A percentile compares a stretch with the other conserved stretches of the same genome.
phyloP scores from a whole-genome alignment of 2,329 filamentous ascomycete species.

The Apiospora marii region DNA sequence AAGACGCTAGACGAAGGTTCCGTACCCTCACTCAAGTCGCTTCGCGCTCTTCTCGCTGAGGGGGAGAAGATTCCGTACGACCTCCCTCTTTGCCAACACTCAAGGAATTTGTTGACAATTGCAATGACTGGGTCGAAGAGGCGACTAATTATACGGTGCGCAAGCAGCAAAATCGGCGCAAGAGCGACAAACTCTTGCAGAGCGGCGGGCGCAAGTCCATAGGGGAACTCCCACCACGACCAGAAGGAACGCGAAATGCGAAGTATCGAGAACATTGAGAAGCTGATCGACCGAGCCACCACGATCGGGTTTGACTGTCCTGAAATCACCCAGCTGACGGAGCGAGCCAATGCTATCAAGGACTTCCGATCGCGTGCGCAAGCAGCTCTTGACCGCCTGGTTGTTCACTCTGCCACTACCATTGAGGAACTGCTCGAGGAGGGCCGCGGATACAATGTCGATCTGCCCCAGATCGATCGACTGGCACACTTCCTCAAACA shows the following conservation, averaged over 20 bases:
- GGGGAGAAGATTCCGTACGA: slow-evolving; percentile 96
- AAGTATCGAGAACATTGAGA: slow-evolving; percentile 87
- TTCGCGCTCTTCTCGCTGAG: slow-evolving; percentile 86
- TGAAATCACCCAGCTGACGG: slow-evolving; percentile 85
- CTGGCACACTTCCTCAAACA: slow-evolving; percentile 84
- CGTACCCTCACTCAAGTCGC: slow-evolving; percentile 83
- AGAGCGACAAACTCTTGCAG: slow-evolving; percentile 89
- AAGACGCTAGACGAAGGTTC: slow-evolving; percentile 84
- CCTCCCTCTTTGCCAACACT: slow-evolving; percentile 81
- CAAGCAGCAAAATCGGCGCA: slow-evolving; percentile 96
- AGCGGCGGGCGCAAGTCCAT: slow-evolving; percentile 76
- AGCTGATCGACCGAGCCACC: slow-evolving; percentile 83
- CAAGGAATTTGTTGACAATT: slow-evolving; percentile 90
- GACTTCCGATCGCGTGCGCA: slow-evolving; percentile 82
- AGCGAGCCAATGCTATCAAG: slow-evolving; percentile 84
- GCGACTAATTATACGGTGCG: slow-evolving; percentile 95
- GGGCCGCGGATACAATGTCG: slow-evolving; percentile 88
- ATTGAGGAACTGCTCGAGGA: slow-evolving; percentile 92
- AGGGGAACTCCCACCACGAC: slow-evolving; percentile 62
- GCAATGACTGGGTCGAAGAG: slow-evolving; percentile 98
- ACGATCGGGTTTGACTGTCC: slow-evolving; percentile 91
- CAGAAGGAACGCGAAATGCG: slow-evolving; percentile 88
- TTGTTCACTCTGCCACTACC: slow-evolving; percentile 70
- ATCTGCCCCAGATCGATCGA: slow-evolving; percentile 86
- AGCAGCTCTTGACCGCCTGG: slow-evolving; percentile 71